phyloP scores from a whole-genome alignment of 257 asterid species.

The Henckelia pumila region DNA sequence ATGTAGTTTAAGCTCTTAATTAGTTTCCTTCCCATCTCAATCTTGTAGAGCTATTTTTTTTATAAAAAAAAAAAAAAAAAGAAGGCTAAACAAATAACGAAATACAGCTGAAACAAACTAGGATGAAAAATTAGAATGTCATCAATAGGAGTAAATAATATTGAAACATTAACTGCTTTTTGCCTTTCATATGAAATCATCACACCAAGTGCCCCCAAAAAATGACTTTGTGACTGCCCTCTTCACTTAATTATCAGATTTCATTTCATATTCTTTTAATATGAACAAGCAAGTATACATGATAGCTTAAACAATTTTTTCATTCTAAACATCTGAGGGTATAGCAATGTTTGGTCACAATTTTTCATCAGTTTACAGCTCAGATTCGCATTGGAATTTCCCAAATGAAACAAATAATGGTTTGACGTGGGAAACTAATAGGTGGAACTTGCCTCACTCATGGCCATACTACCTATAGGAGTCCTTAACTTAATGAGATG shows the following conservation, averaged over 20 bases:
- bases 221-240: not conserved
- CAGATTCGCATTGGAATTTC: not conserved
- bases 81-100: not conserved
- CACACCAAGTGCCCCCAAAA: not conserved
- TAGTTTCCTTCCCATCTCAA: constrained; percentile 1
- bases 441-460: not conserved
- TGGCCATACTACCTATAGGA: not conserved
- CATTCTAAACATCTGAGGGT: not conserved
- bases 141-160: not conserved
- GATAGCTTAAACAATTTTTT: not conserved
- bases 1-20: not conserved
- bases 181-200: not conserved
- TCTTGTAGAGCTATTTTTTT: not conserved
- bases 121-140: not conserved
- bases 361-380: not conserved
- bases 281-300: not conserved
- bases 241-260: not conserved
- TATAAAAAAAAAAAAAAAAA: not conserved
- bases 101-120: constrained; percentile 13
- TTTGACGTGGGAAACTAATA: not conserved
- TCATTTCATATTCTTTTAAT: constrained; percentile 7
- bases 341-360: not conserved
- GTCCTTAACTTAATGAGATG: not conserved
- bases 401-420: not conserved
- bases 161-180: not conserved